Percentiles rank a stretch among this genome's conserved stretches.
Evolutionary conservation across 2,329 filamentous ascomycete genomes (phyloP).

Genomic region (Ceratocystiopsis sp.): DNA sequence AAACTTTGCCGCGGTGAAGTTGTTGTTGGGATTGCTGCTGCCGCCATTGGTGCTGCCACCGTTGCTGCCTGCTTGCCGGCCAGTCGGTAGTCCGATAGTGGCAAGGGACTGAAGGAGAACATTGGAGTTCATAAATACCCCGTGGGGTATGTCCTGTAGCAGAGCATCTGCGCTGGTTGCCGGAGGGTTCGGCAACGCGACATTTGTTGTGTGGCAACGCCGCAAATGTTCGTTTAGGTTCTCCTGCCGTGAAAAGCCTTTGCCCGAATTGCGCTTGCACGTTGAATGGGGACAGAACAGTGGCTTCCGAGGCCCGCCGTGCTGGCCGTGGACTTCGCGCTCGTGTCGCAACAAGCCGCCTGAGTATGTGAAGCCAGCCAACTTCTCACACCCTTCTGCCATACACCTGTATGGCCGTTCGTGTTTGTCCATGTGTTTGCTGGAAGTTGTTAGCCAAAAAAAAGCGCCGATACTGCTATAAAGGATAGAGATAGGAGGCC

Average conservation of each 20-base stretch:
- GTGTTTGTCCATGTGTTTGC: constrained; percentile 98
- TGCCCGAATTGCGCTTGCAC: constrained; percentile 78
- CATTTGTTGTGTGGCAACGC: constrained; percentile 50
- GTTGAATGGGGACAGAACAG: constrained; percentile 72
- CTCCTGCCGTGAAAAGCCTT: constrained; percentile 83
- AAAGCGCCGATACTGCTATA: no score
- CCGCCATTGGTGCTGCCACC: neutral
- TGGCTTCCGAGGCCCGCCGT: constrained; percentile 74
- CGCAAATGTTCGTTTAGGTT: constrained; percentile 89
- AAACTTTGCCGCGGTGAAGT: neutral
- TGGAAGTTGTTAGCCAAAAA: constrained; percentile 18
- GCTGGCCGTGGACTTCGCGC: constrained; percentile 82
- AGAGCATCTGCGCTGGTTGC: no score
- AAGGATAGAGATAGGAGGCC: constrained; percentile 18
- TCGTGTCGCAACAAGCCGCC: constrained; percentile 80
- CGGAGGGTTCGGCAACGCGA: no score
- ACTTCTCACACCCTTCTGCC: constrained; percentile 70
- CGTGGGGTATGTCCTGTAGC: no score
- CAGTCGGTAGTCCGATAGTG: no score
- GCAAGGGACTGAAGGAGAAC: no score
- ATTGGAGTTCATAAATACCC: no score
- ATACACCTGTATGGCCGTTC: constrained; percentile 81
- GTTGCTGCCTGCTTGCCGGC: neutral
- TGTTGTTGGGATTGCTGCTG: neutral
- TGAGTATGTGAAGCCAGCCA: constrained; percentile 88